A percentile compares a stretch with the other conserved stretches of the same genome.
phyloP scores from a whole-genome alignment of 306 rosid species.

The Ziziphus jujuba region DNA sequence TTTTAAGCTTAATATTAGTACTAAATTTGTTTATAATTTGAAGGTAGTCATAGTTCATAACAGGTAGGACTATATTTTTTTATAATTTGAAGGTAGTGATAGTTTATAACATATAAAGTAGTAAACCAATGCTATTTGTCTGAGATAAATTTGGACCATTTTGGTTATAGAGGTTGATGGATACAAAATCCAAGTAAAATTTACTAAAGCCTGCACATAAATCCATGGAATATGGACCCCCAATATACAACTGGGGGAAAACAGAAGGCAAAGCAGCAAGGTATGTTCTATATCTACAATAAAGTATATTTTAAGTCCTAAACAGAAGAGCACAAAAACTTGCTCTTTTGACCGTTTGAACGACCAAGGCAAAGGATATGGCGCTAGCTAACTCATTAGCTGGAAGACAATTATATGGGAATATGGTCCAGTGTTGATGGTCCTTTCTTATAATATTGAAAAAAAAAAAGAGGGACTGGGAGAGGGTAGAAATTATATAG shows the following conservation, averaged over 20 bases:
- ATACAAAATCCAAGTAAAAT: not conserved
- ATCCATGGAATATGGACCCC: not conserved
- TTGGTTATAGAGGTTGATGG: not conserved
- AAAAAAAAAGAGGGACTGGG: not conserved
- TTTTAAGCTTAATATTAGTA: too few relatives aligned
- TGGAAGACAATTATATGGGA: too few relatives aligned
- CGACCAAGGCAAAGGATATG: conserved; percentile 16
- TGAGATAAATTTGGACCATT: not conserved
- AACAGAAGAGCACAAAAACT: conserved; percentile 12
- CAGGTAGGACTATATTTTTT: too few relatives aligned
- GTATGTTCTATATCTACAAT: not conserved
- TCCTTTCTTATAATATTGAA: not conserved
- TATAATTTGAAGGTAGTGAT: too few relatives aligned
- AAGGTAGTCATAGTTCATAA: too few relatives aligned
- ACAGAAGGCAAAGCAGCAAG: not conserved
- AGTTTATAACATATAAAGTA: too few relatives aligned
- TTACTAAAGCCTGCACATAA: not conserved
- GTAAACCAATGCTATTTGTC: not conserved
- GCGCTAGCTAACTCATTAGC: not conserved
- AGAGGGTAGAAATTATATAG: not conserved
- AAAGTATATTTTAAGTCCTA: not conserved
- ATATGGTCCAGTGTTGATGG: conserved; percentile 5
- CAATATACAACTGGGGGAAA: not conserved
- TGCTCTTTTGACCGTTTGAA: conserved; percentile 16
- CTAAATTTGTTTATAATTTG: too few relatives aligned